Base-by-base conservation (phyloP, 768 basidiomycete genomes). In the Leccinum imitatum region DNA sequence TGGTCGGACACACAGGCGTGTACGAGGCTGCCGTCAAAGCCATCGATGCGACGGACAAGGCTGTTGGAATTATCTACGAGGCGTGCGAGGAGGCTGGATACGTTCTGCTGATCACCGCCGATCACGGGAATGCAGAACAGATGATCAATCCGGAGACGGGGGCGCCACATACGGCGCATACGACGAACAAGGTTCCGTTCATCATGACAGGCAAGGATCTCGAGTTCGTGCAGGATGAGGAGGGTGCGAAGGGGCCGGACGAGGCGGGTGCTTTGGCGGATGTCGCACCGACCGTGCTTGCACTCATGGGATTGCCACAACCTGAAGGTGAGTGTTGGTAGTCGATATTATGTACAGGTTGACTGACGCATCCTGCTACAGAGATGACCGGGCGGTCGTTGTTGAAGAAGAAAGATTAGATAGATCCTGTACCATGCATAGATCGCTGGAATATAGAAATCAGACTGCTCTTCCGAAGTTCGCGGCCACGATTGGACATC, bases 91-190 rank as follows among this genome's bases (percentile, higher is more conserved):
- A 88, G 64, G 87, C 90, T 9, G 93, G 93, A 47, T 97, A 95
- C 73, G 83, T 95, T 44, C 80, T 98, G 31, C 78, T 92, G 63
- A 79, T 98, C 72, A 96, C 95, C 2, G 88, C 95, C 13, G 95
- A 97, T 73, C 95, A 97, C 73, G 95, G 95, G 4, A 98, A 98
- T 71, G 95, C 94, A 46, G 94, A 96, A 75, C 91, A 95, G 77
- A 95, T 95, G 94, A 77, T 86, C 62, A 90, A 95, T 74, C 80
- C 81, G 3, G 82, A 87, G 64, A 95, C 92, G 0, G 91, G 90
- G 39, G 87, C 84, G 47, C 93, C 95, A 15, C 92, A 95, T 74
- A 97, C 94, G 10, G 90, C 91, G n/a, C 91, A 93, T 69, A 92
- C 90, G 41, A 92, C 89, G 59, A 95, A 93, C 76, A 67, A 75